Conservation (phyloP, 1,284 basidiomycete species). For the Melampsora occidentalis region DNA sequence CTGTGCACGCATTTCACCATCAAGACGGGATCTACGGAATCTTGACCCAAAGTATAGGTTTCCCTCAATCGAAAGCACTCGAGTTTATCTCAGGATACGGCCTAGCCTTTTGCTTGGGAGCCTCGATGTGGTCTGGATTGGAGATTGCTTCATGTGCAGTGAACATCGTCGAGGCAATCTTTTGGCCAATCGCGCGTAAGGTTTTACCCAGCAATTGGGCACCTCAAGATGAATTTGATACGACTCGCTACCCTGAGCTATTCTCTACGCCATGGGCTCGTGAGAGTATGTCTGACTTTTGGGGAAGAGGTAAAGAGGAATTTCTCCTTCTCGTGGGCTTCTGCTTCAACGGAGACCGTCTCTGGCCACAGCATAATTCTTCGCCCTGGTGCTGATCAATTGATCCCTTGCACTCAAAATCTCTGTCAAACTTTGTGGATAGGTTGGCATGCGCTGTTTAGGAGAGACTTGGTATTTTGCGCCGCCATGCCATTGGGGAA, state of each 20-base stretch:
- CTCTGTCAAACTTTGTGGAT: too few species aligned
- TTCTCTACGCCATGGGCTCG: constrained; percentile 34
- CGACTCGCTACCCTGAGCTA: constrained; percentile 23
- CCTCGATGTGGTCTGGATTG: constrained; percentile 34
- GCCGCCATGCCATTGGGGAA: constrained; percentile 9
- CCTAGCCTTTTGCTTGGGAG: constrained; percentile 29
- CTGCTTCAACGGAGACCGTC: too few species aligned
- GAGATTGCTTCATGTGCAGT: constrained; percentile 26
- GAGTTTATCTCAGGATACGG: constrained; percentile 29
- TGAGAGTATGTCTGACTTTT: constrained; percentile 39
- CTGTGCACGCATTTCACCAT: constrained; percentile 30
- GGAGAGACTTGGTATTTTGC: constrained; percentile 27
- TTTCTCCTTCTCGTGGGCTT: too few species aligned
- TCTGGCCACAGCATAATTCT: too few species aligned
- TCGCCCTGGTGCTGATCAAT: too few species aligned
- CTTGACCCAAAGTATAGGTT: constrained; percentile 15
- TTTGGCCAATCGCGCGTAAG: constrained; percentile 17
- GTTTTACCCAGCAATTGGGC: constrained; percentile 29
- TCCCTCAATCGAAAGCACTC: background rate
- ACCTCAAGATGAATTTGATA: constrained; percentile 20
- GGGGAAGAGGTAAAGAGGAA: constrained; percentile 6
- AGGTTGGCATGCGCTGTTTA: constrained; percentile 34
- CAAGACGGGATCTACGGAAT: constrained; percentile 27
- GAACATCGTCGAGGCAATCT: constrained; percentile 28
- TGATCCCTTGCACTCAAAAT: too few species aligned